These are phyloP conservation scores for Sphaerulina musiva DNA, from an alignment of 2,329 filamentous ascomycete genomes.

Conservation along the genomic window DNA sequence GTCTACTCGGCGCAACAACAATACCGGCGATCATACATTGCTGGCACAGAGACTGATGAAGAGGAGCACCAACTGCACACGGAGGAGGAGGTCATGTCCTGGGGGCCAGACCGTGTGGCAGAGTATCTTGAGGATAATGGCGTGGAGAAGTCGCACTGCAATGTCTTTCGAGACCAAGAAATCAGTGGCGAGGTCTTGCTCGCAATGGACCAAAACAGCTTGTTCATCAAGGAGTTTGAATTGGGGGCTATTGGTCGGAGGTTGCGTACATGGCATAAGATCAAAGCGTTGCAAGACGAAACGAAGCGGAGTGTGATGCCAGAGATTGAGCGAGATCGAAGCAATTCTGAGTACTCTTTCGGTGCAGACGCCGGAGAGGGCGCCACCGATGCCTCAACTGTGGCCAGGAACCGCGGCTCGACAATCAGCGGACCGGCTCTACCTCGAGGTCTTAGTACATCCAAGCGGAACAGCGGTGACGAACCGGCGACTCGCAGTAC, in stretches of 20 bases:
- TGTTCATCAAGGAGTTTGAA: slow-evolving; percentile 94
- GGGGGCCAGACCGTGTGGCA: slow-evolving; percentile 76
- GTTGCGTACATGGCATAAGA: slow-evolving; percentile 89
- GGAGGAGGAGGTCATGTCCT: slow-evolving; percentile 66
- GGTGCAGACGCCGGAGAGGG: slow-evolving; percentile 34
- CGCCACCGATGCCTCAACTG: slow-evolving; percentile 32
- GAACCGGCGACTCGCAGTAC: slow-evolving; percentile 10
- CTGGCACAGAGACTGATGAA: slow-evolving; percentile 90
- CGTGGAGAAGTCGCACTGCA: slow-evolving; percentile 83
- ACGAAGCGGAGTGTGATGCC: slow-evolving; percentile 55
- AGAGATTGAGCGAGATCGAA: slow-evolving; percentile 28
- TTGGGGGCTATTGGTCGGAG: slow-evolving; percentile 83
- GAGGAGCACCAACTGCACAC: slow-evolving; percentile 70
- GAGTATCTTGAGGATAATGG: slow-evolving; percentile 80
- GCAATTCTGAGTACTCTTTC: slow-evolving; percentile 40
- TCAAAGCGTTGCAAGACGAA: slow-evolving; percentile 85
- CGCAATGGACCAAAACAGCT: slow-evolving; percentile 88
- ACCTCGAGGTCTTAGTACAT: slow-evolving; percentile 19
- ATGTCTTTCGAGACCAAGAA: slow-evolving; percentile 92
- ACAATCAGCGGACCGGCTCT: slow-evolving; percentile 32
- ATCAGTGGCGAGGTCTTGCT: slow-evolving; percentile 89
- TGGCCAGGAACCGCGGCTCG: slow-evolving; percentile 42
- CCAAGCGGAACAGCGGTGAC: slow-evolving; percentile 19
- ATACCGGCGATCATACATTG: slow-evolving; percentile 79
- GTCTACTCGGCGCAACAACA: slow-evolving; percentile 73